phyloP scores from a whole-genome alignment of 257 asterid species.

The Ajuga chamaepitys region DNA sequence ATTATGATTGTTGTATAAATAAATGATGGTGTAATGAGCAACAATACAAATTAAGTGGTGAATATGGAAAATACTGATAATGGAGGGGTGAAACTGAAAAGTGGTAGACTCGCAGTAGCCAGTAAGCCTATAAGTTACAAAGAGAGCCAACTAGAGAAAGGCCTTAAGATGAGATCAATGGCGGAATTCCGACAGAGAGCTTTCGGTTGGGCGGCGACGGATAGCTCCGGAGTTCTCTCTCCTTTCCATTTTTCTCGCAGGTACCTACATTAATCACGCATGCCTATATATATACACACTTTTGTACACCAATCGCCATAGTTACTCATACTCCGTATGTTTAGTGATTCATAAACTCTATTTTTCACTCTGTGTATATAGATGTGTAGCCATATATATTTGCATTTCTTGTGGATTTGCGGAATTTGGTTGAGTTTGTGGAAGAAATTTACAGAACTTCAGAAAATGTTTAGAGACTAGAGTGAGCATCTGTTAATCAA shows the following conservation, averaged over 20 bases:
- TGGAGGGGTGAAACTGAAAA: background rate
- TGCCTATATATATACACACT: background rate
- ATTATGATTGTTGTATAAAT: no score
- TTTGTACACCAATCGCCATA: background rate
- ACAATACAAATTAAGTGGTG: background rate
- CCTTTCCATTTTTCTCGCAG: slow-evolving; percentile 54
- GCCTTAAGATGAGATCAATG: slow-evolving; percentile 11
- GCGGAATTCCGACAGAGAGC: slow-evolving; percentile 34
- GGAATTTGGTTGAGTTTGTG: no score
- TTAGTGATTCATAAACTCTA: background rate
- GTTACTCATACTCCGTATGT: background rate
- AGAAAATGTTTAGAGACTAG: background rate
- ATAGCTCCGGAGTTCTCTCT: slow-evolving; percentile 42
- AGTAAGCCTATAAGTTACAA: background rate
- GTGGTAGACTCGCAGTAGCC: background rate
- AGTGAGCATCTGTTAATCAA: background rate
- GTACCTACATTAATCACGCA: slow-evolving; percentile 8
- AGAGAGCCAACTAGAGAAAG: background rate
- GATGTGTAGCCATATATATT: background rate
- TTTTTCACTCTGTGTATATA: background rate
- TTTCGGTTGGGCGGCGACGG: slow-evolving; percentile 60
- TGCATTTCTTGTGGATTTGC: background rate
- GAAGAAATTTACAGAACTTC: no score
- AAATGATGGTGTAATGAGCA: background rate
- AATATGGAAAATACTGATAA: background rate